phyloP scores from a whole-genome alignment of 805 yeast genomes.

The Wickerhamomyces kurtzmanii region DNA sequence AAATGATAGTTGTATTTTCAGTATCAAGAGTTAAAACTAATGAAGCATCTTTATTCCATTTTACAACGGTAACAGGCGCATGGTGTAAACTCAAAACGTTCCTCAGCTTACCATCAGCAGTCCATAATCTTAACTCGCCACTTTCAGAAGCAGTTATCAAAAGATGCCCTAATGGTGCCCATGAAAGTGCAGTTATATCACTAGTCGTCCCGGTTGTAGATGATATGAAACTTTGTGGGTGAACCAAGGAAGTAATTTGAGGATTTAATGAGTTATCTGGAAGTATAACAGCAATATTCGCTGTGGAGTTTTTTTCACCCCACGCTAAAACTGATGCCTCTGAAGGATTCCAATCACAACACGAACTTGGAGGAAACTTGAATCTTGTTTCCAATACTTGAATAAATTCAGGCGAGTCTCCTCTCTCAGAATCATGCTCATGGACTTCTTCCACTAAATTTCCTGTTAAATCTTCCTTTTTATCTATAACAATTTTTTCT shows the following conservation, averaged over 20 bases:
- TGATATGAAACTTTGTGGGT: constrained; percentile 19
- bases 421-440: constrained; percentile 1
- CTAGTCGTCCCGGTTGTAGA: background rate
- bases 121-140: constrained; percentile 80
- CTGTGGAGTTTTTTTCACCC: constrained; percentile 40
- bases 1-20: constrained; percentile 42
- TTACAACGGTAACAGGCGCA: constrained; percentile 41
- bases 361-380: constrained; percentile 31
- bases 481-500: constrained; percentile 4
- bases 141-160: constrained; percentile 54
- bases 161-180: constrained; percentile 60
- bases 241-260: constrained; percentile 13
- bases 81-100: constrained; percentile 44
- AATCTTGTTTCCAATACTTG: constrained; percentile 27
- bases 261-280: constrained; percentile 18
- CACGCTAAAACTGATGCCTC: constrained; percentile 36
- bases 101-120: constrained; percentile 53
- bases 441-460: constrained; percentile 1
- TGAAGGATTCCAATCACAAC: constrained; percentile 49
- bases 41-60: constrained; percentile 53
- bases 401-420: constrained; percentile 16
- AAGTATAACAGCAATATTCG: constrained; percentile 30
- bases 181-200: constrained; percentile 28
- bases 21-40: constrained; percentile 52
- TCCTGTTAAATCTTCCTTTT: constrained; percentile 2